Conservation (phyloP, 2,329 filamentous ascomycete species). For the Clonostachys chloroleuca region DNA sequence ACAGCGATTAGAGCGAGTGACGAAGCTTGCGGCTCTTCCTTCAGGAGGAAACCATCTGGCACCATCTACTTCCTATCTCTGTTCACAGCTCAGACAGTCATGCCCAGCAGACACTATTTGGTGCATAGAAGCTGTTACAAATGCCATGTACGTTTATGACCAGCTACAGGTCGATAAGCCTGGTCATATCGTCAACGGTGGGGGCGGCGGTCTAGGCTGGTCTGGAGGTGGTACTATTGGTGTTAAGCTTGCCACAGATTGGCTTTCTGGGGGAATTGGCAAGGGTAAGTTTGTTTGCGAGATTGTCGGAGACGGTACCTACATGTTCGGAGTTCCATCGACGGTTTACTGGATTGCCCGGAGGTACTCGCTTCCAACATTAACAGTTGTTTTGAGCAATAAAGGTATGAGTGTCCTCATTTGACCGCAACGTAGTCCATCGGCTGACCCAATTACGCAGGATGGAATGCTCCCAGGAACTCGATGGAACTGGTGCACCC, state of each 20-base stretch:
- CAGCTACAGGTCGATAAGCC: constrained; percentile 49
- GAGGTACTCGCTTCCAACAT: constrained; percentile 7
- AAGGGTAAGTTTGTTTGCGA: constrained; percentile 21
- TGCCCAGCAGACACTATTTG: constrained; percentile 63
- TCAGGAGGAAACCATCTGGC: constrained; percentile 41
- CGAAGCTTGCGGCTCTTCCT: constrained; percentile 36
- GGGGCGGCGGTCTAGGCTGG: constrained; percentile 23
- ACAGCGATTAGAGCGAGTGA: neutral
- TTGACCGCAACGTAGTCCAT: constrained; percentile 6
- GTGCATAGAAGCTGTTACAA: constrained; percentile 58
- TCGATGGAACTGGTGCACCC: constrained; percentile 56
- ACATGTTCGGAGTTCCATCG: constrained; percentile 9
- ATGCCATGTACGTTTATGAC: constrained; percentile 40
- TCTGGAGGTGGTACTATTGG: constrained; percentile 23
- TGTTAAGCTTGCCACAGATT: constrained; percentile 13
- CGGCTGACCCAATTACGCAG: constrained; percentile 13
- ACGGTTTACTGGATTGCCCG: constrained; percentile 10
- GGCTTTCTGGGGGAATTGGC: constrained; percentile 11
- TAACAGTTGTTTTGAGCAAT: constrained; percentile 12
- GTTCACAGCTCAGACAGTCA: constrained; percentile 45
- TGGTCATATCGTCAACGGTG: constrained; percentile 19
- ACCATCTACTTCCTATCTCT: constrained; percentile 45
- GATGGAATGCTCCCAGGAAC: constrained; percentile 56
- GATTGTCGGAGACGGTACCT: constrained; percentile 10
- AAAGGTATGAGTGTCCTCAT: constrained; percentile 31